Evolutionary conservation across 2,329 filamentous ascomycete species (phyloP).

Genomic region (Fusarium ramigenum): DNA sequence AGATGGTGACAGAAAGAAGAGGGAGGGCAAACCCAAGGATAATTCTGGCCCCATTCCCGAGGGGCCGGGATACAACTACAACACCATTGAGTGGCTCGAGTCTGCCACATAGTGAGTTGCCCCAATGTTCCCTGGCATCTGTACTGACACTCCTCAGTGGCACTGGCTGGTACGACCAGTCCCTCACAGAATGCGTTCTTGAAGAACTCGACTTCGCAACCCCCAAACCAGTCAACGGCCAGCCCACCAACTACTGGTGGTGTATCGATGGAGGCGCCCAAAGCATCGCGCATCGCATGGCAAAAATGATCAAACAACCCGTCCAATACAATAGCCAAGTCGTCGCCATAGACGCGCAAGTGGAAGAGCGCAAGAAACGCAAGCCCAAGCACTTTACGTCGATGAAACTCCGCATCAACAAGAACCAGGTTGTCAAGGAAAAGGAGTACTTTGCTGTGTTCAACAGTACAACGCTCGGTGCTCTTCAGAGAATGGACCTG

Average conservation of each 20-base stretch:
- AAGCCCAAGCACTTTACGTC: no score
- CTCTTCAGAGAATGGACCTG: conserved; percentile 30
- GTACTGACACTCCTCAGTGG: conserved; percentile 3
- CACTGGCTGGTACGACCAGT: conserved; percentile 38
- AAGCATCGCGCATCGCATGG: conserved; percentile 23
- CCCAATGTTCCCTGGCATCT: no score
- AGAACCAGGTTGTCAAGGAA: background rate
- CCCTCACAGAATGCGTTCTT: conserved; percentile 26
- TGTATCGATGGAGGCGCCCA: conserved; percentile 34
- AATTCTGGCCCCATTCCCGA: background rate
- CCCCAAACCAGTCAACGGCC: accelerated
- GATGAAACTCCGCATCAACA: conserved; percentile 3
- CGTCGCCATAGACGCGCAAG: conserved; percentile 21
- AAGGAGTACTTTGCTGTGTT: conserved; percentile 35
- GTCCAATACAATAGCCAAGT: conserved; percentile 24
- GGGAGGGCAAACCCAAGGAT: no score
- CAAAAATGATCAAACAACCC: background rate
- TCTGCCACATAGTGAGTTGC: conserved; percentile 27
- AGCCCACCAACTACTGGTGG: conserved; percentile 22
- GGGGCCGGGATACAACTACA: conserved; percentile 18
- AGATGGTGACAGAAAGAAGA: no score
- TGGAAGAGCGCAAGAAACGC: background rate
- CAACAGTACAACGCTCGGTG: conserved; percentile 29
- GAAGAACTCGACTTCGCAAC: conserved; percentile 35
- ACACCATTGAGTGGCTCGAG: conserved; percentile 39